Conservation (phyloP, 2,329 filamentous ascomycete genomes). For the Botrytis fragariae region DNA sequence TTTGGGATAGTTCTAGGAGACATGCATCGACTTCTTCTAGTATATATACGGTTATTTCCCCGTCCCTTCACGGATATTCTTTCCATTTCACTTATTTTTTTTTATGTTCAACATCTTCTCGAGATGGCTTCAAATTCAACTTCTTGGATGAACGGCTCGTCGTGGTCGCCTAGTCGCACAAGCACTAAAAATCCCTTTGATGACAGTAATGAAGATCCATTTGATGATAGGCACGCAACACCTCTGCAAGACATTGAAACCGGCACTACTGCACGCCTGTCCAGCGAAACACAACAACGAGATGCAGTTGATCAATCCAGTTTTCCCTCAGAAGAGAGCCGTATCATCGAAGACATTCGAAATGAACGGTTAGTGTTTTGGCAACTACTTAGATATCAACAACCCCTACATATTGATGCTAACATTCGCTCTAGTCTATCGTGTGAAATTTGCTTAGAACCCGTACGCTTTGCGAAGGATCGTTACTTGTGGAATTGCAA, state of each 20-base stretch:
- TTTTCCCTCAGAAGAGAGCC: not conserved
- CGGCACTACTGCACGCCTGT: not conserved
- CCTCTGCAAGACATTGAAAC: slow-evolving; percentile 11
- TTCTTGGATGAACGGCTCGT: too few species aligned
- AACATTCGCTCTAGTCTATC: not conserved
- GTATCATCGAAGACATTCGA: slow-evolving; percentile 23
- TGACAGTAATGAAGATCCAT: slow-evolving; percentile 6
- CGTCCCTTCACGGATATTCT: not conserved
- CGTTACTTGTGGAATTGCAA: slow-evolving; percentile 26
- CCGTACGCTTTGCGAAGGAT: not conserved
- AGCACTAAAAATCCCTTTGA: not conserved
- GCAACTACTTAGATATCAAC: not conserved
- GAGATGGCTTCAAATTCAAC: not conserved
- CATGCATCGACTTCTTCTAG: too few species aligned
- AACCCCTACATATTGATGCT: not conserved
- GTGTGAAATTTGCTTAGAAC: slow-evolving; percentile 1
- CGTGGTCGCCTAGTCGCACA: not conserved
- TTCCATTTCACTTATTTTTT: not conserved
- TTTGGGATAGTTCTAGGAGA: not conserved
- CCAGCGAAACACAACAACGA: slow-evolving; percentile 14
- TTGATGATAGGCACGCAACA: not conserved
- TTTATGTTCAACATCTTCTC: not conserved
- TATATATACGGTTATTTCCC: not conserved
- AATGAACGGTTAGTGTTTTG: slow-evolving; percentile 20
- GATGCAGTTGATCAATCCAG: slow-evolving; percentile 19